Conservation (phyloP, 2,329 filamentous ascomycete species). For the Phialocephala subalpina region DNA sequence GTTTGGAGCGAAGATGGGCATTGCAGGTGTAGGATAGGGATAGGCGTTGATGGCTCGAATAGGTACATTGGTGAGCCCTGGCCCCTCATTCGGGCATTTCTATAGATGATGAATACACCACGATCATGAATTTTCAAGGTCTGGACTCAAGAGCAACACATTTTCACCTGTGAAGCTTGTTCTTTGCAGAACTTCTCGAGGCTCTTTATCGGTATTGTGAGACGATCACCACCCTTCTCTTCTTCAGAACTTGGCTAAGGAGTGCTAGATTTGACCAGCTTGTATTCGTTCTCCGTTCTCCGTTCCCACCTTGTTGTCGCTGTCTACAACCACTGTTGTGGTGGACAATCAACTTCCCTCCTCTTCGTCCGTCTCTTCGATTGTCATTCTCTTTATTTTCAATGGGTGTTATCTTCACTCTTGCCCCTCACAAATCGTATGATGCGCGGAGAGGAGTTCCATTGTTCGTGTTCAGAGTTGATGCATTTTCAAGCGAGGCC, state of each 20-base stretch:
- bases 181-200: no score
- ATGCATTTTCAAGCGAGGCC: no score
- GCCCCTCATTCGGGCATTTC: neutral
- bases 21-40: constrained; percentile 16
- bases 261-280: neutral
- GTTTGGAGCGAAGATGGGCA: constrained; percentile 13
- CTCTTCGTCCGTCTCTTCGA: neutral
- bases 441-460: neutral
- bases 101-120: constrained; percentile 6
- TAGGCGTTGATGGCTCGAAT: constrained; percentile 7
- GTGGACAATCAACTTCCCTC: neutral
- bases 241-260: neutral
- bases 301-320: neutral
- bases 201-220: no score
- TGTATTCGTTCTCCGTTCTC: neutral
- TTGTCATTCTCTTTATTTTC: neutral
- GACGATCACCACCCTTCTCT: no score
- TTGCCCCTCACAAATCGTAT: neutral
- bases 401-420: neutral
- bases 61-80: neutral
- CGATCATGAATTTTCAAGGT: no score
- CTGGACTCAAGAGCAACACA: no score
- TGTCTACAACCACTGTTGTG: neutral
- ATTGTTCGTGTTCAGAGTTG: neutral
- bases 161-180: neutral